These are phyloP conservation scores for Leishmania tarentolae DNA, from an alignment of 208 protist genomes.

Conservation along the genomic window DNA sequence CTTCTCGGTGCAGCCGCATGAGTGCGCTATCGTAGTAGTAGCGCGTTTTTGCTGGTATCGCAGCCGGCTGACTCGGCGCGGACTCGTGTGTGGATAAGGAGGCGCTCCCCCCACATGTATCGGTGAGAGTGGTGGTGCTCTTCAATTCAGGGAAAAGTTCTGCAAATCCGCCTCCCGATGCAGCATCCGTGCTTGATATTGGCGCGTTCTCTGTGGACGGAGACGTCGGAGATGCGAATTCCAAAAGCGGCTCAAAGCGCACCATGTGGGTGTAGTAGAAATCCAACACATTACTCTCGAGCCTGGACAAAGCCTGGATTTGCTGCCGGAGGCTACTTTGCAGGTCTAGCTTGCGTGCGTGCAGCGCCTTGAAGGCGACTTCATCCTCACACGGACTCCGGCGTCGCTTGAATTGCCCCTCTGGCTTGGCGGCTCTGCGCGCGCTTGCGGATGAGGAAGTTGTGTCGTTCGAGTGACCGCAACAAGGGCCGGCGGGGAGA, in stretches of 20 bases:
- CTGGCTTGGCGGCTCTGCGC: constrained; percentile 6
- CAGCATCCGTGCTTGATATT: neutral
- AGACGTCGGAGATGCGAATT: neutral
- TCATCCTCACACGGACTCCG: constrained; percentile 39
- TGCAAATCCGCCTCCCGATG: neutral
- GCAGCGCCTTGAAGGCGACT: constrained; percentile 20
- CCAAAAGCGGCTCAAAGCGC: constrained; percentile 33
- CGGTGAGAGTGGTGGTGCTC: neutral
- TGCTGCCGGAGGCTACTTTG: constrained; percentile 6
- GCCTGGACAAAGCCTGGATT: neutral
- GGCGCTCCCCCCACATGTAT: neutral
- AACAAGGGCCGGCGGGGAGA: neutral
- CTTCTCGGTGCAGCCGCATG: constrained; percentile 31
- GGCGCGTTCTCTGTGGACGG: neutral
- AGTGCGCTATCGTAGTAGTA: constrained; percentile 44
- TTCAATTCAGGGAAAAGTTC: constrained; percentile 19
- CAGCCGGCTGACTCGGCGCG: neutral
- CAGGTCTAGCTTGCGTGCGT: constrained; percentile 9
- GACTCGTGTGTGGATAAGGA: neutral
- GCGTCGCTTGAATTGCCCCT: constrained; percentile 12
- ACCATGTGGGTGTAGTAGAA: constrained; percentile 67
- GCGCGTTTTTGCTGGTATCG: constrained; percentile 15
- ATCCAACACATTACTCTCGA: constrained; percentile 55
- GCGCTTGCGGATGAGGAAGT: neutral
- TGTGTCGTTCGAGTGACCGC: neutral